Percentiles rank a stretch among this genome's conserved stretches.
Conservation (phyloP, 2,329 filamentous ascomycete species). For the Verticillium longisporum region DNA sequence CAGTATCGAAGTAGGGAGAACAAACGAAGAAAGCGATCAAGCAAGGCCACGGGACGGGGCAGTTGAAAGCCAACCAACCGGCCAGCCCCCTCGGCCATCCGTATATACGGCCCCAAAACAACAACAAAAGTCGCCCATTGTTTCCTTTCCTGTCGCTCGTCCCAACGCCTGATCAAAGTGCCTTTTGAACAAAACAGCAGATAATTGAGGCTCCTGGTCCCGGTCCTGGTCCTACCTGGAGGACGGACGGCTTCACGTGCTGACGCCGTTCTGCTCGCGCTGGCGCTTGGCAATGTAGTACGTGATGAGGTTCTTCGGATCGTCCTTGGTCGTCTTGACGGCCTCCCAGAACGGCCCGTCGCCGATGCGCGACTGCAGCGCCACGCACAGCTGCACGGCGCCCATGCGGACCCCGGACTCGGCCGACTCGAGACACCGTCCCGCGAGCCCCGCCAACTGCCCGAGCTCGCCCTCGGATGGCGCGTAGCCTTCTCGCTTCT, state of each 20-base stretch:
- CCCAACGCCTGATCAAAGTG: neutral
- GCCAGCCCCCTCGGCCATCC: too few species aligned
- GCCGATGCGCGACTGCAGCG: constrained; percentile 57
- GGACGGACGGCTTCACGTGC: neutral
- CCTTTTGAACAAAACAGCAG: neutral
- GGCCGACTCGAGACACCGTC: constrained; percentile 51
- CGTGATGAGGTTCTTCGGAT: constrained; percentile 69
- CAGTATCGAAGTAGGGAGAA: too few species aligned
- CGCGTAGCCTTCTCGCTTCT: constrained; percentile 37
- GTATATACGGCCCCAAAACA: too few species aligned
- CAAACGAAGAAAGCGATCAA: too few species aligned
- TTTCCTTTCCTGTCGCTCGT: too few species aligned
- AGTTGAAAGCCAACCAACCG: too few species aligned
- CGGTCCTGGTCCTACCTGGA: too few species aligned
- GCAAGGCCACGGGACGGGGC: too few species aligned
- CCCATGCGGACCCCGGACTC: constrained; percentile 64
- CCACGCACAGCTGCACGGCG: constrained; percentile 72
- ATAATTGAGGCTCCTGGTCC: neutral
- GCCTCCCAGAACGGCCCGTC: constrained; percentile 61
- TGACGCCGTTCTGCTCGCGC: constrained; percentile 34
- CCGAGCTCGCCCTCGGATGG: constrained; percentile 46
- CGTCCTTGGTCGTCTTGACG: constrained; percentile 58
- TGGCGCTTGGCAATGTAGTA: constrained; percentile 74
- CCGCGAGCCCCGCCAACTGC: constrained; percentile 42
- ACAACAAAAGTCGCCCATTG: too few species aligned